Evolutionary conservation across 2,329 filamentous ascomycete species (phyloP).

Genomic region (Fusarium xyrophilum): DNA sequence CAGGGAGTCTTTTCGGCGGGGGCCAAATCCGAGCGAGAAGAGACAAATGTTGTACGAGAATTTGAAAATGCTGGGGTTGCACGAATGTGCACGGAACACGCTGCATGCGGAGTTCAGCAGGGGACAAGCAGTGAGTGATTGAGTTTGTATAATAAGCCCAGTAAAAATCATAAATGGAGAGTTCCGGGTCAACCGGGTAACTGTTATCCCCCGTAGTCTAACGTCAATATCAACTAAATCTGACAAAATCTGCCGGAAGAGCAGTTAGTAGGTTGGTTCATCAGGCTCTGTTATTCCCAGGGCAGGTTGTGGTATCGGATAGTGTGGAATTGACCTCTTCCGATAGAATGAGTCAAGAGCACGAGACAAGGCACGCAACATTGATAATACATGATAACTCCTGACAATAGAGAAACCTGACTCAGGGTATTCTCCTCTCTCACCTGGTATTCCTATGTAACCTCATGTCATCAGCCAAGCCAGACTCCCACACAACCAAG

Average conservation of each 20-base stretch:
- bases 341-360: constrained; percentile 7
- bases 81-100: background rate
- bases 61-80: background rate
- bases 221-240: background rate
- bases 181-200: constrained; percentile 27
- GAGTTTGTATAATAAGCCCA: background rate
- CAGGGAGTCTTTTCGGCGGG: background rate
- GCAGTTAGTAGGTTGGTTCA: background rate
- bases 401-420: background rate
- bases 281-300: constrained; percentile 7
- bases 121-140: background rate
- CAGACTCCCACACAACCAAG: constrained; percentile 36
- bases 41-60: background rate
- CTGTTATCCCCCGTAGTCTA: constrained; percentile 11
- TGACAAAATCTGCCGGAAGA: constrained; percentile 17
- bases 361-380: background rate
- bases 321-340: background rate
- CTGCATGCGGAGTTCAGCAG: constrained; percentile 4
- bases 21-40: background rate
- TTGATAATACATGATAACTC: background rate
- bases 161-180: background rate
- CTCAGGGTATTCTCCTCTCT: background rate
- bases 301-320: background rate
- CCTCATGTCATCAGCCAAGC: constrained; percentile 34
- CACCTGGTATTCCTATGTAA: background rate